Evolutionary conservation across 2,329 filamentous ascomycete genomes (phyloP).

Genomic region (Cytospora leucostoma): DNA sequence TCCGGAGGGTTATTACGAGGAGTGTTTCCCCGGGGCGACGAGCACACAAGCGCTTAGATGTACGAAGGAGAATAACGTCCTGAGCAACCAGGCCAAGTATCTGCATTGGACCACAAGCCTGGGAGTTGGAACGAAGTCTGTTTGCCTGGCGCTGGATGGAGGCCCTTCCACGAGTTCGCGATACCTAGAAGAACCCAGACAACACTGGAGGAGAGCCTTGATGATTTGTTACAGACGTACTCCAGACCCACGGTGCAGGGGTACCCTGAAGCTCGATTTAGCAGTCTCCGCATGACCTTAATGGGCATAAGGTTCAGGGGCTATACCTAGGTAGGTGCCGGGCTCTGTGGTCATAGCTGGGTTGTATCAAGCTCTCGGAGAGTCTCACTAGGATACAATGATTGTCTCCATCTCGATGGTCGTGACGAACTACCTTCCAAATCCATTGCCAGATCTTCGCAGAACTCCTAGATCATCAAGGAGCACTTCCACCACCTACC

Average conservation of each 20-base stretch:
- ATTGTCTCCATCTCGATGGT: no score
- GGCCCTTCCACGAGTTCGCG: constrained; percentile 1
- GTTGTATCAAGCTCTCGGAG: constrained; percentile 3
- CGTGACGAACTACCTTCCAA: not conserved
- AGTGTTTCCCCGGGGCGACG: not conserved
- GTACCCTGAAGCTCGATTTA: not conserved
- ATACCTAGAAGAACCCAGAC: constrained; percentile 8
- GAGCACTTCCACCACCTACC: not conserved
- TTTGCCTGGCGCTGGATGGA: constrained; percentile 2
- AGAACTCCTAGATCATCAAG: not conserved
- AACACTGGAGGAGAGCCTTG: not conserved
- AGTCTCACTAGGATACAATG: not conserved
- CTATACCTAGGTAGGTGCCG: constrained; percentile 5
- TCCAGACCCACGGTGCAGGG: not conserved
- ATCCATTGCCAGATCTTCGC: not conserved
- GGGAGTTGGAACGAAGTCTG: constrained; percentile 6
- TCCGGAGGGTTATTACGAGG: not conserved
- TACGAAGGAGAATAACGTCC: not conserved
- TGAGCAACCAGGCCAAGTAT: not conserved
- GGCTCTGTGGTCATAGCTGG: constrained; percentile 11
- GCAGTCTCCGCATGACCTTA: not conserved
- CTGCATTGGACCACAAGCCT: not conserved
- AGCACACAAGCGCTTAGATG: constrained; percentile 6
- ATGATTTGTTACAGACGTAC: not conserved
- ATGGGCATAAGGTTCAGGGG: not conserved